Base-by-base conservation (phyloP, 2,329 filamentous ascomycete genomes). In the Pyricularia sp. region DNA sequence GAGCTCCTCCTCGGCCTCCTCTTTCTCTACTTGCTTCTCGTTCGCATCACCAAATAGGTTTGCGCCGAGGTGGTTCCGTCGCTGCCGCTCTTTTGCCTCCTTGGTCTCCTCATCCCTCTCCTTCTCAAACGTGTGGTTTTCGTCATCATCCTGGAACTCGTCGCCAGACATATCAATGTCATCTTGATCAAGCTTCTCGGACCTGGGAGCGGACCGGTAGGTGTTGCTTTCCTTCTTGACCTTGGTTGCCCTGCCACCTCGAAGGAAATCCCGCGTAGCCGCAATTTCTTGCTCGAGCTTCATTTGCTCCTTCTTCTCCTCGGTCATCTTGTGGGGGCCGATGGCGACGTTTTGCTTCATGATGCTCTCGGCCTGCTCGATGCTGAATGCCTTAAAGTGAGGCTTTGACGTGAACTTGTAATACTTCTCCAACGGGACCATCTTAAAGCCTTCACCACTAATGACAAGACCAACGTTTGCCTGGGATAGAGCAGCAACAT, bases 371-470 rank as follows among this genome's bases (percentile, higher is more conserved):
- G 92, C 92, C 76, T 97, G 90, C 71, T 97, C 94, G 12, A 94
- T 88, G 0, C 88, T 90, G 77, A 94, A 87, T 0, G 88, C 85
- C 76, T 90, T 89, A 76, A 95, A 94, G 12, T 90, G 87, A 69
- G 92, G 91, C 77, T 94, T 94, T 63, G 90, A 85, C 4, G 86
- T 89, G 76, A 97, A 96, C 69, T 88, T 91, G 81, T 99, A 99
- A 90, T 92, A 97, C 76, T 97, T 97, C 79, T 99, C 94, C 23
- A 98, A 81, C 0, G 96, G 96, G 2, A 97, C 85, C 88, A 98
- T 92, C 70, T 90, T 89, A 76, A 97, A 95, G 66, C 85, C 88
- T 1, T 84, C 84, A 11, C 88, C 85, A 55, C 88, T 86, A 42
- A 93, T 90, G 63, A 92, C 85, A 58, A 94, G 86, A 68, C 96